Evolutionary conservation across 768 basidiomycete species (phyloP).

Genomic region (Pulveroboletus sp.): DNA sequence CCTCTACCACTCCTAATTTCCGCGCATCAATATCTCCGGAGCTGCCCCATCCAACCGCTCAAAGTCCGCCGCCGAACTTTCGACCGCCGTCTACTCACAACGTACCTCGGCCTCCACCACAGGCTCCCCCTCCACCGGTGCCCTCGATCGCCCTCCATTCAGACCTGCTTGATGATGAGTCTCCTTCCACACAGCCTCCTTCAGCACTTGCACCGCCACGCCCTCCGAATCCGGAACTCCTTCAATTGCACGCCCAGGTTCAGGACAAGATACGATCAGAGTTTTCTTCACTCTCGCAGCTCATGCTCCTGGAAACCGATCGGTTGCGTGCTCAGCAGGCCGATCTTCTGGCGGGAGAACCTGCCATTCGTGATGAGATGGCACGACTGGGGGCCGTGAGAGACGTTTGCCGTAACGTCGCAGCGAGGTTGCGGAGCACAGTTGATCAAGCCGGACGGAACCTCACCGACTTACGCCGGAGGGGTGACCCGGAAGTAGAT

Average conservation of each 20-base stretch:
- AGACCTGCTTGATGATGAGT: slow-evolving; percentile 66
- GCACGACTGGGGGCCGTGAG: slow-evolving; percentile 87
- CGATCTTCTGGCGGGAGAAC: slow-evolving; percentile 85
- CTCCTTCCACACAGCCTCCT: slow-evolving; percentile 26
- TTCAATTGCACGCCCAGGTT: slow-evolving; percentile 73
- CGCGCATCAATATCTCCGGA: slow-evolving; percentile 26
- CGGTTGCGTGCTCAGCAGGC: slow-evolving; percentile 75
- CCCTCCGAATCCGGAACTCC: slow-evolving; percentile 86
- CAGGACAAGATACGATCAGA: slow-evolving; percentile 72
- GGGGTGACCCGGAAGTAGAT: slow-evolving; percentile 91
- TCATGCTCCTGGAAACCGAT: slow-evolving; percentile 62
- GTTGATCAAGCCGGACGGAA: slow-evolving; percentile 69
- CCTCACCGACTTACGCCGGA: slow-evolving; percentile 70
- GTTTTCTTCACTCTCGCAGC: slow-evolving; percentile 63
- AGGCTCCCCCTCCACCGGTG: slow-evolving; percentile 18
- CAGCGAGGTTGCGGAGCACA: slow-evolving; percentile 57
- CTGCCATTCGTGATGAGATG: slow-evolving; percentile 96
- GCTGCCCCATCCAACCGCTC: slow-evolving; percentile 25
- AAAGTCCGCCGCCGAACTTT: slow-evolving; percentile 24
- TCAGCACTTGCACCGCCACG: slow-evolving; percentile 58
- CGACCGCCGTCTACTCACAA: slow-evolving; percentile 25
- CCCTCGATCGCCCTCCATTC: slow-evolving; percentile 30
- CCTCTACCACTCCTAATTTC: slow-evolving; percentile 27
- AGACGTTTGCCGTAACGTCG: slow-evolving; percentile 82
- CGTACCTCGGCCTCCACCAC: slow-evolving; percentile 21